phyloP scores from a whole-genome alignment of 441 rosid genomes.

The Iberis amara region DNA sequence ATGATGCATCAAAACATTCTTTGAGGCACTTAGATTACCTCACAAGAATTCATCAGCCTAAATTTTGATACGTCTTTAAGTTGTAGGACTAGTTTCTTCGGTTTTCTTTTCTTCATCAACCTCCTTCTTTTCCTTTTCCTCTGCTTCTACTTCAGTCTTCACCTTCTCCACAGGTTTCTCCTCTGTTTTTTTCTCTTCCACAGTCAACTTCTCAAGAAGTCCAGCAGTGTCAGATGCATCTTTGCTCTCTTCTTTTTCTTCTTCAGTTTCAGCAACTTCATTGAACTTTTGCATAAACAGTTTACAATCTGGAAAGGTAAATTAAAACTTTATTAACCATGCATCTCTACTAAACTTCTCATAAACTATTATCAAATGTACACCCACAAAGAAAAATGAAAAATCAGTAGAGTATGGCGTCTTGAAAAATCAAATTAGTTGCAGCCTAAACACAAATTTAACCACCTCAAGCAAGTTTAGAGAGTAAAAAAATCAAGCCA shows the following conservation, averaged over 20 bases:
- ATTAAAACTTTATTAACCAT: conserved; percentile 1
- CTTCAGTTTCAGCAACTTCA: conserved; percentile 63
- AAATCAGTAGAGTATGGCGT: background rate
- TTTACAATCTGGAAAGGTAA: conserved; percentile 58
- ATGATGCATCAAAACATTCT: too few relatives aligned
- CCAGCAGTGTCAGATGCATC: conserved; percentile 79
- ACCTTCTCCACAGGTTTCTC: conserved; percentile 40
- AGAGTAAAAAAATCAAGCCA: background rate
- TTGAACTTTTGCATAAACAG: conserved; percentile 62
- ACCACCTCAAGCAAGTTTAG: too few relatives aligned
- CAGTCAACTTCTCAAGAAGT: conserved; percentile 62
- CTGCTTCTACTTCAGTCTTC: conserved; percentile 32
- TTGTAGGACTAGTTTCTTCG: conserved; percentile 36
- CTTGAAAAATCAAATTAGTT: background rate
- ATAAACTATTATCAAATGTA: background rate
- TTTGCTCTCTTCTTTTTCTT: conserved; percentile 51
- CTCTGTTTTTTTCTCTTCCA: conserved; percentile 57
- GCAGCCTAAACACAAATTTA: background rate
- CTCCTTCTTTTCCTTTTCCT: conserved; percentile 26
- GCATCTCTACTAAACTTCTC: background rate
- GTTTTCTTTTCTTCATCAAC: conserved; percentile 40
- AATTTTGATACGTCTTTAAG: too few relatives aligned
- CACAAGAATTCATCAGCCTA: too few relatives aligned
- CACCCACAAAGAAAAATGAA: background rate
- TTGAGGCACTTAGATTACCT: too few relatives aligned